Base-by-base conservation (phyloP, 306 rosid species). In the Lotus japonicus region DNA sequence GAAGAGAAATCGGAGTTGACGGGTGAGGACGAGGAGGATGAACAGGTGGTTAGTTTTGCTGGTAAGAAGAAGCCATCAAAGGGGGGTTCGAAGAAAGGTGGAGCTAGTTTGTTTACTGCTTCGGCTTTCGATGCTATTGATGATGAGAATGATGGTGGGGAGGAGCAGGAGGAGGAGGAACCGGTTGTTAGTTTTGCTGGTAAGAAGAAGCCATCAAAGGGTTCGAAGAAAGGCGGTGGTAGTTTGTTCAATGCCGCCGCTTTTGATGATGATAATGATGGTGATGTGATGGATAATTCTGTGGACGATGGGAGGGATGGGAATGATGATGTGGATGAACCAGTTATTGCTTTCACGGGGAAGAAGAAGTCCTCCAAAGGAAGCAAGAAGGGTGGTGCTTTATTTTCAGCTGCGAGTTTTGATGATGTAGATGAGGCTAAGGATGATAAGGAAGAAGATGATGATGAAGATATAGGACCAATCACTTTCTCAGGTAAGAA, bases 401-500 rank as follows among this genome's bases (percentile, higher is more conserved):
- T 48, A 46, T 75, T 84, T 67, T 58, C 81, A 4, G 83, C 83
- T 5, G 70, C 80, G 38, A 70, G 79, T 71, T 76, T 87, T 54
- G 83, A 39, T 68, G 78, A 83, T 23, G 91, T 7, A 18, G 87
- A 77, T 17, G 87, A 80, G 64, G 72, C 41, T 16, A 66, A 73
- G 82, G 53, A 49, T 54, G 83, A 60, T 13, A 78, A 81, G 33
- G 87, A 61, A 41, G 74, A 66, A 9, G 86, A 66, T 4, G 96
- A 67, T 44, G 92, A 86, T 16, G 92, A 84, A 1, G 95, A 83
- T 50, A 61, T 76, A 64, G 71, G 81, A 18, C 70, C 81, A 0
- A 85, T 90, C 70, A 80, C 79, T 11, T 90, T 90, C 80, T 77
- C 89, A 0, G 99, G 97, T 23, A 90, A 90, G 90, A 94, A 94